phyloP scores from a whole-genome alignment of 148 eudicot genomes.

The Fagopyrum homotropicum region DNA sequence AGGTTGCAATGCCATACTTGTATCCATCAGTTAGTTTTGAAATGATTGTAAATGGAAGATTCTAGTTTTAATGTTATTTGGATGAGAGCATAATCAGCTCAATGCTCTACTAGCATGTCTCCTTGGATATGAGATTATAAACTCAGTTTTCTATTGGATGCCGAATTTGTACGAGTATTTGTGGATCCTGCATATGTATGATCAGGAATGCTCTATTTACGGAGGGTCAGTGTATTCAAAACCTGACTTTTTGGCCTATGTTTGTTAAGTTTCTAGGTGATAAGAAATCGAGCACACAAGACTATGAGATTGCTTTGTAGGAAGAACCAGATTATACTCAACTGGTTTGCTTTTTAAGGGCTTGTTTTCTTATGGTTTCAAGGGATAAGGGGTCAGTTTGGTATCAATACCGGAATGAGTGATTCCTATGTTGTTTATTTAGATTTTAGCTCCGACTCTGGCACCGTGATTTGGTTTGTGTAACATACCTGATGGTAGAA shows the following conservation, averaged over 20 bases:
- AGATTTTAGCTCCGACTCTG: too few relatives aligned
- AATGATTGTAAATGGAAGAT: background rate
- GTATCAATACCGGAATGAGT: too few relatives aligned
- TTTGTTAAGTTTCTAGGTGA: background rate
- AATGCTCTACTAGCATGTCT: background rate
- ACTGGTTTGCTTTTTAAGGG: too few relatives aligned
- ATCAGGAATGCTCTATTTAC: background rate
- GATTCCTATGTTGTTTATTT: too few relatives aligned
- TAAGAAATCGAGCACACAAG: background rate
- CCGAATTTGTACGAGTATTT: background rate
- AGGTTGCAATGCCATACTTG: background rate
- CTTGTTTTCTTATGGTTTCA: too few relatives aligned
- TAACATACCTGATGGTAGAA: too few relatives aligned
- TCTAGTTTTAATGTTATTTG: background rate
- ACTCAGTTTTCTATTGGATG: background rate
- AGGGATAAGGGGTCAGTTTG: too few relatives aligned
- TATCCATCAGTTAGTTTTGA: background rate
- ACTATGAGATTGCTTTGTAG: background rate
- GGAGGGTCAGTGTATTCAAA: background rate
- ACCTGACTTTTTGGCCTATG: background rate
- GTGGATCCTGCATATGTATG: background rate
- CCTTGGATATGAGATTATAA: background rate
- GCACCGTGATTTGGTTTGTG: too few relatives aligned
- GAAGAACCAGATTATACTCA: background rate
- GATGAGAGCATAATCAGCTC: background rate